phyloP scores from a whole-genome alignment of 83 land plant genomes.

The Diphasiastrum complanatum region DNA sequence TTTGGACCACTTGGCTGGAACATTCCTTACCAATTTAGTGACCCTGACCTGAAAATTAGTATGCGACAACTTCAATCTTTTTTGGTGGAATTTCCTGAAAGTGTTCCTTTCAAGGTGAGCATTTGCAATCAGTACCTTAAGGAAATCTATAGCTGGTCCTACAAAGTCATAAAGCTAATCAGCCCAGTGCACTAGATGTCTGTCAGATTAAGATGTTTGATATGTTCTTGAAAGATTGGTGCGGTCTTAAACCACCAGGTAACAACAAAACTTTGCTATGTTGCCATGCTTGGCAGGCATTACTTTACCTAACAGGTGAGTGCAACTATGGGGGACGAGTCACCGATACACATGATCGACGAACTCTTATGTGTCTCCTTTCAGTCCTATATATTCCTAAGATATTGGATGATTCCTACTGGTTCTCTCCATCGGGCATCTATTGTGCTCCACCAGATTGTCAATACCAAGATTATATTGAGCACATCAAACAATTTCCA shows the following conservation, averaged over 20 bases:
- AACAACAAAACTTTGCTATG: too few species aligned
- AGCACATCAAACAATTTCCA: constrained; percentile 32
- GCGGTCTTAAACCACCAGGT: too few species aligned
- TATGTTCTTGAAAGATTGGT: too few species aligned
- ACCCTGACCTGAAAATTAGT: constrained; percentile 42
- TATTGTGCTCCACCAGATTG: constrained; percentile 35
- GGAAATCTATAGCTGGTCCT: too few species aligned
- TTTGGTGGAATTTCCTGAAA: constrained; percentile 32
- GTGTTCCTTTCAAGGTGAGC: constrained; percentile 38
- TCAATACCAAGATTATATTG: constrained; percentile 30
- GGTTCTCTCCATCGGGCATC: constrained; percentile 25
- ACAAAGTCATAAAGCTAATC: too few species aligned
- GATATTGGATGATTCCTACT: constrained; percentile 24
- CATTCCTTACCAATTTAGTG: constrained; percentile 43
- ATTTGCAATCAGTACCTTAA: background rate
- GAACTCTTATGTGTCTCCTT: constrained; percentile 32
- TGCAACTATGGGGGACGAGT: constrained; percentile 44
- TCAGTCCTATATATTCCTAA: constrained; percentile 24
- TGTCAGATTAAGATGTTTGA: too few species aligned
- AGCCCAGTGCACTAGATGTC: too few species aligned
- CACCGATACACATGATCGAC: constrained; percentile 36
- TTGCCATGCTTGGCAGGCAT: constrained; percentile 33
- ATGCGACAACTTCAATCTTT: constrained; percentile 38
- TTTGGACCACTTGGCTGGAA: constrained; percentile 46
- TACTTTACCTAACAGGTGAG: constrained; percentile 37